Base-by-base conservation (phyloP, 1,139 yeast genomes). In the Zygosaccharomyces pseudobailii region DNA sequence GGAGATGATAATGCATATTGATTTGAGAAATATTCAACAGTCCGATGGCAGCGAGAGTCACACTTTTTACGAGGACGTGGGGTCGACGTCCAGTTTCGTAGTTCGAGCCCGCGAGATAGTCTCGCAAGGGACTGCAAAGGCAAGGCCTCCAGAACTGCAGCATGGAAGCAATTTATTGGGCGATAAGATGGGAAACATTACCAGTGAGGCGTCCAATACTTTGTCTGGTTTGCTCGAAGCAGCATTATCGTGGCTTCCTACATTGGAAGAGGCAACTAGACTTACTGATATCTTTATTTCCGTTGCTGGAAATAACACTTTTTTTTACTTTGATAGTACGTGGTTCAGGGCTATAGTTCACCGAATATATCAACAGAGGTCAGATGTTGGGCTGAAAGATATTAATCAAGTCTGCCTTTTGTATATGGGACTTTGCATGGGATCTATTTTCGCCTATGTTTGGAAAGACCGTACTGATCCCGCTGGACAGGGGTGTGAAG, bases 361-460 rank as follows among this genome's bases (percentile, higher is more conserved):
- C 3, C 32, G 45, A 19, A 31, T 45, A 23, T 45, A 45, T 32
- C 45, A 33, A 4, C 27, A 32, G 22, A 45, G 36, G 31, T 34
- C 47, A 33, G 37, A 33, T 28, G 6, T 40, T 19, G 47, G 47
- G 22, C 28, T 45, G 36, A 33, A 25, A 24, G 35, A 45, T 40
- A 21, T 41, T n/a, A 45, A 45, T 25, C 33, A 40, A 24, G 45
- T 45, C 21, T 45, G 47, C 27, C 47, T 45, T 4, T 13, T 45
- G 19, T 45, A 45, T 23, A 45, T 45, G 47, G 47, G 45, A 22
- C 40, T 45, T 33, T 45, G 47, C 45, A 45, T 45, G 47, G 47
- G 45, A 1, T 45, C 45, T 3, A 45, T 45, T 22, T 45, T 45
- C 17, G 40, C 47, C 3, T 33, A 40, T 25, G 47, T 45, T 23